Evolutionary conservation across 495 filamentous ascomycete genomes (phyloP), one percentile per base, ranked within the genome.

Genomic region (Podospora conica): DNA sequence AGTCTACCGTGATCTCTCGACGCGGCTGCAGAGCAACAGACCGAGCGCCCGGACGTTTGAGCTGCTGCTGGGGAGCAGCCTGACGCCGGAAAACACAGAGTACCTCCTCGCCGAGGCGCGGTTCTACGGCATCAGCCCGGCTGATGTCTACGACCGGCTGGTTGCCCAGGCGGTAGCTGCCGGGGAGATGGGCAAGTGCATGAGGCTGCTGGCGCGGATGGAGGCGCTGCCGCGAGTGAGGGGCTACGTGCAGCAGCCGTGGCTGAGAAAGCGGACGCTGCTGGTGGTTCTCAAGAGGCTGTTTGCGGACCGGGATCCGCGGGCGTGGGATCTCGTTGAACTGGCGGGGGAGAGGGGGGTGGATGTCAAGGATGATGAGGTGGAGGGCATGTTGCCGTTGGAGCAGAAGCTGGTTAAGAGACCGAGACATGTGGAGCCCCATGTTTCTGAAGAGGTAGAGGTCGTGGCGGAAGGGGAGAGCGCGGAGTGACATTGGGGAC

Each of bases 71-170:
- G 25, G 3, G 58, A 60, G 18, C 15, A 10, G 8, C 18, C 21
- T 12, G 9, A 61, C 15, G 5, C 6, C 40, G 40, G 40, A n/a
- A 11, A 48, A 7, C 15, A 48, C 89, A 76, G 90, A 92, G 69
- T 69, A 84, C 4, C 80, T 96, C 8, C 78, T 96, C 57, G 77
- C 76, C 40, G 83, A 87, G 61, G 90, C 90, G 73, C 77, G 81
- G 3, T 72, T 73, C n/a, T 84, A 83, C 61, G 82, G 84, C 58
- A 73, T 81, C 1, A 88, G 87, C 3, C 40, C 40, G 40, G 40
- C 40, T 12, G 40, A 18, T 12, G 40, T 48, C 15, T 48, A 48
- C 6, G 40, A 48, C 18, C 15, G 40, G 18, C 40, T 48, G 15
- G 40, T 48, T 5, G 40, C 40, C 40, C 18, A 48, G 40, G 40